Conservation (phyloP, 2,329 filamentous ascomycete genomes). For the Penicillium sp. region DNA sequence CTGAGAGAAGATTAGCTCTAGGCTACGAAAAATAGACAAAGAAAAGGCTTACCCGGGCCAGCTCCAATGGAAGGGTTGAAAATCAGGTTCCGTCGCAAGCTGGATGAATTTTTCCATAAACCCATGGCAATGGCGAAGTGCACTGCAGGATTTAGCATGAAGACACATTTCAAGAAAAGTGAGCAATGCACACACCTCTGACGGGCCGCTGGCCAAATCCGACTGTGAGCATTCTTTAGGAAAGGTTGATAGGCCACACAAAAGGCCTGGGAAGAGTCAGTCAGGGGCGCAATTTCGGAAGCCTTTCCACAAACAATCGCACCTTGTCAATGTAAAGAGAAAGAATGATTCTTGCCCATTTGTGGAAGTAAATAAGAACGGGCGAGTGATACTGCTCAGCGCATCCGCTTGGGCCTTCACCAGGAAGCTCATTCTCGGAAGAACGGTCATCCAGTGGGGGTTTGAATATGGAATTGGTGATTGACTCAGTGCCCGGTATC, state of each 20-base stretch:
- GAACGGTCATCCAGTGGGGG: conserved; percentile 28
- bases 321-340: conserved; percentile 47
- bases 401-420: conserved; percentile 36
- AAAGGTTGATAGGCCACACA: conserved; percentile 50
- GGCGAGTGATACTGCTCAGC: conserved; percentile 44
- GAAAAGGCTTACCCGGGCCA: conserved; percentile 41
- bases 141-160: conserved; percentile 29
- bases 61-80: conserved; percentile 49
- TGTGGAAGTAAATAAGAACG: conserved; percentile 45
- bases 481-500: conserved; percentile 15
- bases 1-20: conserved; percentile 21
- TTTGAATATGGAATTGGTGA: conserved; percentile 25
- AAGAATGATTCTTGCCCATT: conserved; percentile 46
- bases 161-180: not conserved
- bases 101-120: conserved; percentile 50
- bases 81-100: conserved; percentile 46
- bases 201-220: conserved; percentile 46
- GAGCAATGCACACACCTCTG: conserved; percentile 35
- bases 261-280: conserved; percentile 34
- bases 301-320: not conserved
- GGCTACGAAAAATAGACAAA: too few species aligned
- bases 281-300: not conserved
- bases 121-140: conserved; percentile 46
- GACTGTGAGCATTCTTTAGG: conserved; percentile 47
- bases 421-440: conserved; percentile 33